phyloP scores from a whole-genome alignment of 2,329 filamentous ascomycete species.

The Pseudogymnoascus sp. region DNA sequence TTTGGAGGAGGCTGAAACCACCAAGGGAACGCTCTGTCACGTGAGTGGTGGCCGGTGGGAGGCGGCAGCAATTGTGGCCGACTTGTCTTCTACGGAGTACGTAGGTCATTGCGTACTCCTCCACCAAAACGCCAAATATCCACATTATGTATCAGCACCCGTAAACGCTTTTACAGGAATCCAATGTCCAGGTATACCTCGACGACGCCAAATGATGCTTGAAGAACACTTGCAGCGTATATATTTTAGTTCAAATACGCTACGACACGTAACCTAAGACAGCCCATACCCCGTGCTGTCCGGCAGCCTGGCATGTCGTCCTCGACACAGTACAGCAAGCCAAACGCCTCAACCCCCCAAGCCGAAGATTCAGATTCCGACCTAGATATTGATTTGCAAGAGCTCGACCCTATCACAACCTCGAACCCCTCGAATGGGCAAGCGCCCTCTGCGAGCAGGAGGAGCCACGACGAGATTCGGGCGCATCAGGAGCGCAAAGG shows the following conservation, averaged over 20 bases:
- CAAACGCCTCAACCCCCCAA: conserved; percentile 49
- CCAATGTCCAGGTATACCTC: background rate
- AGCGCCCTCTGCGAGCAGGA: conserved; percentile 24
- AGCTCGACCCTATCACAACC: conserved; percentile 57
- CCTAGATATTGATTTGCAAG: conserved; percentile 68
- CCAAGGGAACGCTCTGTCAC: conserved; percentile 4
- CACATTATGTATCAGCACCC: background rate
- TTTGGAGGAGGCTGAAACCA: background rate
- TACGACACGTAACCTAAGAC: conserved; percentile 4
- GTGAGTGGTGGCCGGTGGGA: background rate
- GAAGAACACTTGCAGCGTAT: background rate
- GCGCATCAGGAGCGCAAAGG: conserved; percentile 28
- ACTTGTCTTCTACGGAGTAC: background rate
- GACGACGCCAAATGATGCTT: background rate
- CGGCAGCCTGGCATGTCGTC: conserved; percentile 27
- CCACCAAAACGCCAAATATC: background rate
- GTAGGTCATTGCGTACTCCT: conserved; percentile 5
- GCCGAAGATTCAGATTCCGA: conserved; percentile 67
- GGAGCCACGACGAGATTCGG: conserved; percentile 24
- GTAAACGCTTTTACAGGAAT: background rate
- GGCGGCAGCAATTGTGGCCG: background rate
- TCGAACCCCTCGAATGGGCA: conserved; percentile 21
- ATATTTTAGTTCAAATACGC: conserved; percentile 1
- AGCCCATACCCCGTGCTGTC: background rate
- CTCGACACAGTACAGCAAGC: conserved; percentile 27